phyloP scores from a whole-genome alignment of 768 basidiomycete genomes.

The Podaxis pistillaris region DNA sequence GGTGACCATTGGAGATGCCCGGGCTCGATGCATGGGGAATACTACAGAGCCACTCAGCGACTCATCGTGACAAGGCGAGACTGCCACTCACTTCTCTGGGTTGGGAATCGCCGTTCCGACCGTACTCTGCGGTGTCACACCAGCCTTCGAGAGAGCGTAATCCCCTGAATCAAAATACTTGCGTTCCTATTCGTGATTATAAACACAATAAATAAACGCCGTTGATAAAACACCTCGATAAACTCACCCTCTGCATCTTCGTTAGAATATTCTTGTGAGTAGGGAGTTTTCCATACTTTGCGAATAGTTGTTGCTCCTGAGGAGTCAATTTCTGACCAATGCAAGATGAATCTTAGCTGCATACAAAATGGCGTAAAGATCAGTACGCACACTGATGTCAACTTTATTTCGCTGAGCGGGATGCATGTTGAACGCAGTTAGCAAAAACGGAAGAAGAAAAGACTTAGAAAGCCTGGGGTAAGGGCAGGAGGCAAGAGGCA shows the following conservation, averaged over 20 bases:
- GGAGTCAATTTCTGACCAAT: conserved; percentile 66
- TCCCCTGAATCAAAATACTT: conserved; percentile 99
- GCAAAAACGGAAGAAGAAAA: conserved; percentile 23
- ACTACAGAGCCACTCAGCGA: conserved; percentile 39
- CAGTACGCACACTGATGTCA: conserved; percentile 79
- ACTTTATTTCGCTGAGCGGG: conserved; percentile 87
- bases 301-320: conserved; percentile 93
- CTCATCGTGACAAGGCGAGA: conserved; percentile 10
- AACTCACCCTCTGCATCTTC: conserved; percentile 90
- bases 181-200: conserved; percentile 66
- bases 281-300: conserved; percentile 92
- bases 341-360: conserved; percentile 19
- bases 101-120: conserved; percentile 98
- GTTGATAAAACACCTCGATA: conserved; percentile 8
- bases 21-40: conserved; percentile 90
- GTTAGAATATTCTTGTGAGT: conserved; percentile 89
- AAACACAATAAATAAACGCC: conserved; percentile 16
- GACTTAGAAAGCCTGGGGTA: conserved; percentile 12
- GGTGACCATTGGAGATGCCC: conserved; percentile 44
- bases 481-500: not conserved
- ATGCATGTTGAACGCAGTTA: conserved; percentile 49
- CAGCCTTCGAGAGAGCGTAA: conserved; percentile 95
- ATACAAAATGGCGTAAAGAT: conserved; percentile 14
- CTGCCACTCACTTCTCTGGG: conserved; percentile 80
- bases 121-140: conserved; percentile 79